phyloP scores from a whole-genome alignment of 1,284 basidiomycete genomes.

The Calocybe gambosa region DNA sequence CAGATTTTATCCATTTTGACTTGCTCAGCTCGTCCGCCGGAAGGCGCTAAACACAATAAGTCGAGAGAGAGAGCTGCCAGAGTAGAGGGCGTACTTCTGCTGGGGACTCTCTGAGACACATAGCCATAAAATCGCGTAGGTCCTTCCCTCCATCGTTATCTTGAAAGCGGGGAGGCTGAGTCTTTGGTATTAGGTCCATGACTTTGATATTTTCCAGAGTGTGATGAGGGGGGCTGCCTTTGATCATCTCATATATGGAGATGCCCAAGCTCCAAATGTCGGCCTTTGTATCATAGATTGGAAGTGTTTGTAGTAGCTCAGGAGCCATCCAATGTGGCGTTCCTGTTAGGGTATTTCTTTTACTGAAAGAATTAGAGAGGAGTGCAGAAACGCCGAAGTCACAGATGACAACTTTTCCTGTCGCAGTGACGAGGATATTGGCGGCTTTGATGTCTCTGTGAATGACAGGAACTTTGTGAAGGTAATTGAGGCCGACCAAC shows the following conservation, averaged over 20 bases:
- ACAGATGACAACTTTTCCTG: conserved; percentile 88
- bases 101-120: conserved; percentile 83
- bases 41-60: conserved; percentile 52
- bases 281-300: conserved; percentile 90
- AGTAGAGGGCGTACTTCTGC: conserved; percentile 49
- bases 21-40: conserved; percentile 87
- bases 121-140: conserved; percentile 85
- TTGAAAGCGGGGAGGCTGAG: conserved; percentile 75
- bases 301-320: conserved; percentile 86
- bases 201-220: conserved; percentile 77
- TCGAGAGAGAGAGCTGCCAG: conserved; percentile 11
- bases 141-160: conserved; percentile 79
- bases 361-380: conserved; percentile 80
- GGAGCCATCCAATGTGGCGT: conserved; percentile 99
- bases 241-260: conserved; percentile 92
- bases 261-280: conserved; percentile 98
- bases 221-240: conserved; percentile 89
- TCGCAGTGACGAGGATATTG: conserved; percentile 85
- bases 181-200: conserved; percentile 86
- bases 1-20: conserved; percentile 89
- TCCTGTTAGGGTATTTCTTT: conserved; percentile 91
- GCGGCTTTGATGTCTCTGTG: conserved; percentile 97
- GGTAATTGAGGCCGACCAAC: conserved; percentile 77
- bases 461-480: conserved; percentile 93
- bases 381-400: conserved; percentile 98